Conservation (phyloP, 495 filamentous ascomycete genomes). For the Cercophora scortea region DNA sequence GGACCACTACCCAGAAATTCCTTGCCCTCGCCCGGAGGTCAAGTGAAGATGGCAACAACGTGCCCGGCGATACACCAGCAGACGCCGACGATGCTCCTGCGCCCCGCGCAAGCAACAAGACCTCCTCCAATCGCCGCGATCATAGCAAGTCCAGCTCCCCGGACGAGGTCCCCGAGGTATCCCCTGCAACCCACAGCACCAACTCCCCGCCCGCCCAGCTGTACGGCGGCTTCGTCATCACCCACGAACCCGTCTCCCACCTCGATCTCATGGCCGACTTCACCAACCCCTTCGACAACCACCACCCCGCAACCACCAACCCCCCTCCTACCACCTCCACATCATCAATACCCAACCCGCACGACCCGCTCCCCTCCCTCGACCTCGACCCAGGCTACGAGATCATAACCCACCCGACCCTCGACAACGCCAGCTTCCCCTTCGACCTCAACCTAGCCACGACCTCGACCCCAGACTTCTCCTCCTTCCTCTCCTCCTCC, state of each 20-base stretch:
- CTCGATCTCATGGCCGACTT: not conserved
- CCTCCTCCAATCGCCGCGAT: not conserved
- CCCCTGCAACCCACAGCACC: not conserved
- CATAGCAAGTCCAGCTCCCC: not conserved
- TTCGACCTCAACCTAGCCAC: slow-evolving; percentile 23
- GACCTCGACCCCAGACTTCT: slow-evolving; percentile 13
- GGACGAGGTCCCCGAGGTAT: not conserved
- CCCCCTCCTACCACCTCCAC: not conserved
- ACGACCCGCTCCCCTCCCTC: not conserved
- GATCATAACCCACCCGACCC: slow-evolving; percentile 25
- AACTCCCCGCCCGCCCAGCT: not conserved
- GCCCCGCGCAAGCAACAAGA: not conserved
- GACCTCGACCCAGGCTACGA: slow-evolving; percentile 19
- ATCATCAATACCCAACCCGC: not conserved
- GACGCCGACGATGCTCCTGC: not conserved
- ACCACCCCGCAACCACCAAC: not conserved
- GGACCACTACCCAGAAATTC: slow-evolving; percentile 35
- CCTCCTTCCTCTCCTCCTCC: slow-evolving; percentile 4
- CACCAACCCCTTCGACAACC: not conserved
- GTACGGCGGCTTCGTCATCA: slow-evolving; percentile 18
- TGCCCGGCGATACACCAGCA: not conserved
- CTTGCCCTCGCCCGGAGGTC: slow-evolving; percentile 32
- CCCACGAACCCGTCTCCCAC: slow-evolving; percentile 18
- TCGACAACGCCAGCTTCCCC: slow-evolving; percentile 28
- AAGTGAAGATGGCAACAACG: slow-evolving; percentile 24